Evolutionary conservation across 345 rosid genomes (phyloP).

Genomic region (Aquilaria sinensis): DNA sequence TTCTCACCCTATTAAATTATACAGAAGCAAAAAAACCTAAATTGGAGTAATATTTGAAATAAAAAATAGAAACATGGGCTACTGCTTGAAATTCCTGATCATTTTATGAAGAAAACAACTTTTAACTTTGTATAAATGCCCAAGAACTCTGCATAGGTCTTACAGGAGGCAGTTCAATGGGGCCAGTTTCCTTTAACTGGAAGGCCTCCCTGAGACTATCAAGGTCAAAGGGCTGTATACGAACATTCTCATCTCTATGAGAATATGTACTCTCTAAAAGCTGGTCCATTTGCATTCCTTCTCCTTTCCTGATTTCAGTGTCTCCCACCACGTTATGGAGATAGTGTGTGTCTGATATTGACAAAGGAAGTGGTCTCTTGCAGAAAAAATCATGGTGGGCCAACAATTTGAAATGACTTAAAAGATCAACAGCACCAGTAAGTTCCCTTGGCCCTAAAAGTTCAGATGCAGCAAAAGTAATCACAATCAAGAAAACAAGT

Average conservation of each 20-base stretch:
- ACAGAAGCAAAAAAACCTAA: conserved; percentile 1
- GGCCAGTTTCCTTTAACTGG: conserved; percentile 56
- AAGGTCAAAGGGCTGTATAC: conserved; percentile 67
- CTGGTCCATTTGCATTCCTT: conserved; percentile 85
- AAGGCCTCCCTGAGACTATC: conserved; percentile 71
- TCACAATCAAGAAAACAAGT: conserved; percentile 4
- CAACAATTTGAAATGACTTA: conserved; percentile 65
- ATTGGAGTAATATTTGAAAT: background rate
- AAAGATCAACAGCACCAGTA: conserved; percentile 80
- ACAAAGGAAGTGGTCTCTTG: conserved; percentile 72
- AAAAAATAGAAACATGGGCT: background rate
- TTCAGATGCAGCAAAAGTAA: conserved; percentile 8
- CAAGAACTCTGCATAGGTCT: conserved; percentile 18
- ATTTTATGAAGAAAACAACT: background rate
- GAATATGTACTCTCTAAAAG: conserved; percentile 42
- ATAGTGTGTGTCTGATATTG: conserved; percentile 71
- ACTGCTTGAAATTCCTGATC: background rate
- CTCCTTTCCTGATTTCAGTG: conserved; percentile 82
- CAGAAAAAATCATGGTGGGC: conserved; percentile 78
- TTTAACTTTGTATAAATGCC: background rate
- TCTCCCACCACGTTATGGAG: conserved; percentile 81
- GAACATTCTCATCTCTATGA: conserved; percentile 36
- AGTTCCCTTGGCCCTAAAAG: conserved; percentile 67
- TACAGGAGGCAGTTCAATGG: conserved; percentile 62
- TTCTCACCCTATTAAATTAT: conserved; percentile 51